Base-by-base conservation (phyloP, 2,329 filamentous ascomycete species). In the Plenodomus tracheiphilus region DNA sequence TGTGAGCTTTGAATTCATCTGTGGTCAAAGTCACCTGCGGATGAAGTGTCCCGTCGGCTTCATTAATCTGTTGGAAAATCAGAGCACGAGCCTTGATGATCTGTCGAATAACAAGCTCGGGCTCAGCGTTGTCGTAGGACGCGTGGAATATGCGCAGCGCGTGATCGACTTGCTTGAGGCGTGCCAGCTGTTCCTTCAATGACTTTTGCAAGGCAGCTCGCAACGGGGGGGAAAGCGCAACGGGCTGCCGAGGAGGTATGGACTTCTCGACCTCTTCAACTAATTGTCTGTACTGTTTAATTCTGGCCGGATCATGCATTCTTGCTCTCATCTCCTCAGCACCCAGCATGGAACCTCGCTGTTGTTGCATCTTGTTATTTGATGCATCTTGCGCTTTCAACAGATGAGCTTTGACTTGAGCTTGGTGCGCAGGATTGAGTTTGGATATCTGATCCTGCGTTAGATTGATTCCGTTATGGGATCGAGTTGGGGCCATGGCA, bases 391-490 rank as follows among this genome's bases (percentile, higher is more conserved):
- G 68, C 2, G 66, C 68, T 46, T 67, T 70, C 35, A 70, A 52
- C 15, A 72, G 49, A 34, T 70, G 67, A 13, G 61, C 62, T 38
- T 61, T 67, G 40, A 68, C 59, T 18, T 66, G 64, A 36, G 61
- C 57, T 44, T 71, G 68, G 39, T 71, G 69, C 32, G 61, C 49
- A 10, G 66, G 66, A 25, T 58, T 66, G 20, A 73, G 54, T 32
- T 64, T 65, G 2, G 62, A 64, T 46, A 74, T 62, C 39, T 73
- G 70, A 49, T 69, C 64, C 20, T 61, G 65, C 1, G 68, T 68
- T 7, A 67, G 52, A 28, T 68, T 66, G 6, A 62, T 34, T 13
- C 62, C 64, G 42, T 65, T 61, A 39, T 70, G 65, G 39, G 70
- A 68, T 39, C 58, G 61, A 15, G n/a, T n/a, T n/a, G n/a, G n/a